These are phyloP conservation scores for Fusarium fracticaudum DNA, from an alignment of 2,329 filamentous ascomycete genomes.

Conservation along the genomic window DNA sequence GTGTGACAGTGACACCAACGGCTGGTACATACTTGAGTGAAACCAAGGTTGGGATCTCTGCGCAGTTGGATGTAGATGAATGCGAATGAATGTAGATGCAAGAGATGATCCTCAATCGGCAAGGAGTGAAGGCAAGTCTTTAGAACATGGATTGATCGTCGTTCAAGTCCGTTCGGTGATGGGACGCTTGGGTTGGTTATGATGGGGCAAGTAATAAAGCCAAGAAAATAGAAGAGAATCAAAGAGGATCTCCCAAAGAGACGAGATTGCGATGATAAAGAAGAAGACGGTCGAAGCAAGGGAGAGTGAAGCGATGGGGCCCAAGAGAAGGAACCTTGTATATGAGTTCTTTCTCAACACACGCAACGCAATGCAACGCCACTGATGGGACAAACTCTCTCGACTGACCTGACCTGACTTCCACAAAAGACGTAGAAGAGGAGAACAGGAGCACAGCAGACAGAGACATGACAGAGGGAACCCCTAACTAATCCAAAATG, in stretches of 20 bases:
- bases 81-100: not conserved
- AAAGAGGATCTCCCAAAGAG: slow-evolving; percentile 12
- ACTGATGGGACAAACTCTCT: not conserved
- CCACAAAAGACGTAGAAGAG: slow-evolving; percentile 4
- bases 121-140: slow-evolving; percentile 14
- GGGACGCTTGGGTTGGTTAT: not conserved
- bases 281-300: slow-evolving; percentile 19
- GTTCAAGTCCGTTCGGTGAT: slow-evolving; percentile 8
- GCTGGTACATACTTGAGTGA: slow-evolving; percentile 29
- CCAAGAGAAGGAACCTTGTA: slow-evolving; percentile 13
- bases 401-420: not conserved
- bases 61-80: not conserved
- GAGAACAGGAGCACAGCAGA: slow-evolving; percentile 11
- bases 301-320: not conserved
- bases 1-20: slow-evolving; percentile 25
- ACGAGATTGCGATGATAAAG: slow-evolving; percentile 18
- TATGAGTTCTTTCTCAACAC: slow-evolving; percentile 6
- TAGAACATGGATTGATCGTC: slow-evolving; percentile 27
- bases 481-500: slow-evolving; percentile 22
- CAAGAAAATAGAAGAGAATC: slow-evolving; percentile 19
- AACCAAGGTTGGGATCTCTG: not conserved
- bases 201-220: slow-evolving; percentile 9
- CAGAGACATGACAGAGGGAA: not conserved
- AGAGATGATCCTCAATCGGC: slow-evolving; percentile 1
- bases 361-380: not conserved